Evolutionary conservation across 305 asterid genomes (phyloP).

Genomic region (Fraxinus platypoda): DNA sequence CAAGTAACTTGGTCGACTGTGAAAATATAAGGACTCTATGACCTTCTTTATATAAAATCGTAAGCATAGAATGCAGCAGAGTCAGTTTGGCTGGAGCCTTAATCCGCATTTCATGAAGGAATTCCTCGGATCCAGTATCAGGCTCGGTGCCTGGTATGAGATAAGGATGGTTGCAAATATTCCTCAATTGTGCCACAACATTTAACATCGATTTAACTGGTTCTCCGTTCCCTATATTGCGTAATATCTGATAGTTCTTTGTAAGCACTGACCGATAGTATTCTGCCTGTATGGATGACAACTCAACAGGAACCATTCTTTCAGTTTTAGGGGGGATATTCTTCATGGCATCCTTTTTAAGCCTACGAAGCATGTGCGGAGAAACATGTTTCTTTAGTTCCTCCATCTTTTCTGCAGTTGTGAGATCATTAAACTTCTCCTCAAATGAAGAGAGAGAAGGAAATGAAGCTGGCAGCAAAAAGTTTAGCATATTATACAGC

Average conservation of each 20-base stretch:
- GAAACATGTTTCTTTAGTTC: background rate
- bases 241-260: slow-evolving; percentile 86
- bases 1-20: slow-evolving; percentile 96
- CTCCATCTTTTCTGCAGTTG: background rate
- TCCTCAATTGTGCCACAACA: slow-evolving; percentile 91
- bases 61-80: slow-evolving; percentile 92
- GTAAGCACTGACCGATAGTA: slow-evolving; percentile 55
- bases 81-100: slow-evolving; percentile 96
- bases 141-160: slow-evolving; percentile 98
- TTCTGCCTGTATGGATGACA: background rate
- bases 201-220: slow-evolving; percentile 95
- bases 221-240: slow-evolving; percentile 88
- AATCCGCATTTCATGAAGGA: slow-evolving; percentile 96
- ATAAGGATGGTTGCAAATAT: slow-evolving; percentile 98
- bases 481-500: background rate
- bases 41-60: slow-evolving; percentile 68
- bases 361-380: background rate
- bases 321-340: background rate
- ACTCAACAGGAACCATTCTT: background rate
- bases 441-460: background rate
- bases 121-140: slow-evolving; percentile 78
- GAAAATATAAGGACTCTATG: slow-evolving; percentile 95
- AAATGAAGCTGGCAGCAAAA: background rate
- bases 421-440: background rate
- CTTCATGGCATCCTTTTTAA: background rate